Evolutionary conservation across 805 yeast species (phyloP).

Genomic region (Candida ortonii): DNA sequence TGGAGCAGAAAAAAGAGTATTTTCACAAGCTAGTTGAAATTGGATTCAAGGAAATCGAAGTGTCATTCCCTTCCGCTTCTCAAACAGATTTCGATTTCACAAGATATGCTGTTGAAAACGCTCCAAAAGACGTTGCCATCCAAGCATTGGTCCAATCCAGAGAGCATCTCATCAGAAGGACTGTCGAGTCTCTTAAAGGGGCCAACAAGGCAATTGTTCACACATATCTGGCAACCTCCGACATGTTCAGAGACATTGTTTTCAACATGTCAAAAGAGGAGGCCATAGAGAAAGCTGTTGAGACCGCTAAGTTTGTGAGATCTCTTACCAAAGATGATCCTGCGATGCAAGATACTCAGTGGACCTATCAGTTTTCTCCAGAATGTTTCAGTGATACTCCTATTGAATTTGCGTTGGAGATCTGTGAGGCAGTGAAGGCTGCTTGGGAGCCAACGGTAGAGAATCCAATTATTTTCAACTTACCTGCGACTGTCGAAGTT

Average conservation of each 20-base stretch:
- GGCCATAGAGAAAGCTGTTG: conserved; percentile 65
- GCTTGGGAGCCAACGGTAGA: conserved; percentile 80
- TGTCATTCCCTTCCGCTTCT: conserved; percentile 77
- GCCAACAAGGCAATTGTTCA: conserved; percentile 72
- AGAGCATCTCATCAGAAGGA: conserved; percentile 68
- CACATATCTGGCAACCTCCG: conserved; percentile 73
- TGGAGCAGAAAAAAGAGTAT: conserved; percentile 69
- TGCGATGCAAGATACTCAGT: conserved; percentile 53
- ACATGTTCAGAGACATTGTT: conserved; percentile 70
- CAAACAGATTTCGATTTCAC: conserved; percentile 83
- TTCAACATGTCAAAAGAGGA: conserved; percentile 70
- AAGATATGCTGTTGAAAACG: conserved; percentile 71
- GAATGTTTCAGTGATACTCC: conserved; percentile 78
- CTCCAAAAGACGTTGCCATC: conserved; percentile 71
- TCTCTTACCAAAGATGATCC: conserved; percentile 77
- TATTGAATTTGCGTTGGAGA: conserved; percentile 67
- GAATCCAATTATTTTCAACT: conserved; percentile 70
- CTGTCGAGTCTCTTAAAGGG: conserved; percentile 70
- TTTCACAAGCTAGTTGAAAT: conserved; percentile 68
- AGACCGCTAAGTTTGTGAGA: conserved; percentile 64
- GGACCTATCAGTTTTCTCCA: conserved; percentile 77
- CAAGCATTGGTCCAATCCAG: conserved; percentile 78
- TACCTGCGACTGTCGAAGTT: conserved; percentile 81
- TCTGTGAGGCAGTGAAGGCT: conserved; percentile 74
- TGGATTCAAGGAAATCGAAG: conserved; percentile 81